These are phyloP conservation scores for Pythium pyrilobum DNA, from an alignment of 352 stramenopile genomes.

Conservation along the genomic window DNA sequence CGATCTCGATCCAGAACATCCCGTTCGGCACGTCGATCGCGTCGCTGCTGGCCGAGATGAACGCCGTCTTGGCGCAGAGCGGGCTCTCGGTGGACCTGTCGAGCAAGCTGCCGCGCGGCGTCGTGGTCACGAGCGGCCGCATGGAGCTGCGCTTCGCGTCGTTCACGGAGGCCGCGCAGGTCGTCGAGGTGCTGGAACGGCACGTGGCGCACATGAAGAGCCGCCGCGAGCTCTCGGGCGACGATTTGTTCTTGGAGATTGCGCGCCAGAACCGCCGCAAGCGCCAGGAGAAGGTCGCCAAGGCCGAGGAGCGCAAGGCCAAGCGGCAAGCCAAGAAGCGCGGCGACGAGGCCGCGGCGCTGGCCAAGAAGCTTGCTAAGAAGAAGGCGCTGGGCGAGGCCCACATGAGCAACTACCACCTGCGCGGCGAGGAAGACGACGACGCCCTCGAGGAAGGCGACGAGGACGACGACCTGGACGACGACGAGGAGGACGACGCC, in stretches of 20 bases:
- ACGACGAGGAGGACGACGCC: conserved; percentile 12
- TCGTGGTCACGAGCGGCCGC: conserved; percentile 70
- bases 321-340: conserved; percentile 22
- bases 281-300: conserved; percentile 31
- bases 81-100: conserved; percentile 56
- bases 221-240: conserved; percentile 34
- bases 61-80: conserved; percentile 30
- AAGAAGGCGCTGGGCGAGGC: conserved; percentile 13
- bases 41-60: conserved; percentile 54
- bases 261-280: conserved; percentile 28
- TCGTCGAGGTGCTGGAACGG: conserved; percentile 54
- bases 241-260: conserved; percentile 37
- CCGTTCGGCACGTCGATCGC: conserved; percentile 67
- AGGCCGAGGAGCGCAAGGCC: conserved; percentile 20
- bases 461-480: conserved; percentile 17
- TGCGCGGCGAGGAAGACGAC: conserved; percentile 10
- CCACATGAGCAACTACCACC: conserved; percentile 18
- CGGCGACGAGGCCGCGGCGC: conserved; percentile 11
- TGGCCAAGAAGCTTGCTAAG: conserved; percentile 13
- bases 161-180: conserved; percentile 71
- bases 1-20: conserved; percentile 71
- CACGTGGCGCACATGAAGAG: conserved; percentile 50
- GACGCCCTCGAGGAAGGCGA: conserved; percentile 31
- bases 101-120: conserved; percentile 44
- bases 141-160: conserved; percentile 68